Evolutionary conservation across 371 early-diverging fungal species (phyloP), one percentile per base, ranked within the genome.

Genomic region (Mortierella sp.): DNA sequence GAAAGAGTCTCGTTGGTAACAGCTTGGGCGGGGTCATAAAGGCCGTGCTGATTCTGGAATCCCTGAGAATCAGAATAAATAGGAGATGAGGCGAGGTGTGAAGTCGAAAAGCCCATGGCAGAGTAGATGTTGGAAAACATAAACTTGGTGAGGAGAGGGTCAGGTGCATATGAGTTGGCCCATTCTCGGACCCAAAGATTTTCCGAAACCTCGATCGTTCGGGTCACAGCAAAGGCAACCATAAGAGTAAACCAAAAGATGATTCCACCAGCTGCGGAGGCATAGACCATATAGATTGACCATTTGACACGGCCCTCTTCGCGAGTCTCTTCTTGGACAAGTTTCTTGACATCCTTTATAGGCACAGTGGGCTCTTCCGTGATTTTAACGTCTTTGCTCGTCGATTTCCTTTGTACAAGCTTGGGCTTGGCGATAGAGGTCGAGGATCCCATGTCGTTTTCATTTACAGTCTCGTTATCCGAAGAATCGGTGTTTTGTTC

Each of bases 161-260:
- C 57, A 6, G 79, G 69, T 32, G 67, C 69, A 53, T 78, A 84
- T 8, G 85, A 83, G 55, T 84, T 85, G 19, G 88, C 84, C 91
- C 91, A 91, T 58, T 83, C 77, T 70, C 89, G 88, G 9, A 91
- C 76, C 90, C 90, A 91, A 69, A 87, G 86, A 0, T 74, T 84
- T 63, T 87, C 89, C 1, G 78, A 69, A 13, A 91, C 83, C 22
- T 89, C 88, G 22, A 91, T 57, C 21, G 66, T 67, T 59, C 92
- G 88, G 15, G 87, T 74, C 22, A 86, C 77, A n/a, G 85, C 57
- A 33, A 91, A 83, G 13, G 82, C 58, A 0, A 68, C 21, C 59
- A 83, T 58, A 48, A 90, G 65, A 2, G 83, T 38, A 57, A 70
- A n/a, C 92, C 92, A 91, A 52, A 89, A 87, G 50, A 84, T 57